Conservation (phyloP, 2,329 filamentous ascomycete genomes). For the Fusarium begoniae region DNA sequence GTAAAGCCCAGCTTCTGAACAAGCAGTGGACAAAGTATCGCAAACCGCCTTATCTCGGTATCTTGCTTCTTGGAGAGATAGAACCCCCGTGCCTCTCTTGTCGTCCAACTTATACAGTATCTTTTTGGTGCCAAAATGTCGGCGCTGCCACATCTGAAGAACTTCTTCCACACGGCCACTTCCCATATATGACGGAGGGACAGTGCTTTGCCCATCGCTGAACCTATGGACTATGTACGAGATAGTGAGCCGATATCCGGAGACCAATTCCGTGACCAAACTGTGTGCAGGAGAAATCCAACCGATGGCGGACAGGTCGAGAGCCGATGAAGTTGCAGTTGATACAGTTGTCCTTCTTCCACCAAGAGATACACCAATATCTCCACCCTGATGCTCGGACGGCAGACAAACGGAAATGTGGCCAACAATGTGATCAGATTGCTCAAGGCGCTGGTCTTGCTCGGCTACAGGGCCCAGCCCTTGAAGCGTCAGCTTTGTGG, state of each 20-base stretch:
- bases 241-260: conserved; percentile 18
- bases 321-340: conserved; percentile 1
- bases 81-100: neutral
- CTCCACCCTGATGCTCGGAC: conserved; percentile 14
- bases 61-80: neutral
- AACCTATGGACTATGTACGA: conserved; percentile 10
- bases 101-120: conserved; percentile 15
- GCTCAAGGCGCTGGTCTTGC: neutral
- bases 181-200: neutral
- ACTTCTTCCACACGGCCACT: neutral
- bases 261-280: conserved; percentile 6
- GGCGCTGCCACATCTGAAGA: conserved; percentile 3
- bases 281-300: conserved; percentile 8
- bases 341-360: neutral
- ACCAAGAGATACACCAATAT: conserved; percentile 15
- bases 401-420: conserved; percentile 19
- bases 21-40: neutral
- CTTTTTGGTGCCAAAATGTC: neutral
- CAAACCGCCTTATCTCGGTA: conserved; percentile 6
- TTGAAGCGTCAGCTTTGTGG: conserved; percentile 9
- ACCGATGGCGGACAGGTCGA: conserved; percentile 16
- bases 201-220: neutral
- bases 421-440: neutral
- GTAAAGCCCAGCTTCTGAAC: conserved; percentile 4
- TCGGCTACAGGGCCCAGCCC: neutral